Evolutionary conservation across 768 basidiomycete genomes (phyloP).

Genomic region (Nidula microcarpa): DNA sequence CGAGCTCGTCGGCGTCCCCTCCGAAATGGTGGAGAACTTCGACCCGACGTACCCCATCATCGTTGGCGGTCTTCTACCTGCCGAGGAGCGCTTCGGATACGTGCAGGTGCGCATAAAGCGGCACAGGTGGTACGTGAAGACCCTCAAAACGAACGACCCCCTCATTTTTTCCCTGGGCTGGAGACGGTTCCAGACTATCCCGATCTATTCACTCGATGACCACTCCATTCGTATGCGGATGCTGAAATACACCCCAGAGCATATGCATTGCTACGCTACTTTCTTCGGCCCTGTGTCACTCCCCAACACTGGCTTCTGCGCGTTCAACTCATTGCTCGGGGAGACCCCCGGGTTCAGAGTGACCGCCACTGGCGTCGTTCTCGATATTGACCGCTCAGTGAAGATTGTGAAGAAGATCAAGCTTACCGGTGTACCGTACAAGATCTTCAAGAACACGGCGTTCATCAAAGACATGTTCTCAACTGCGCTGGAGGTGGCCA

Average conservation of each 20-base stretch:
- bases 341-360: conserved; percentile 78
- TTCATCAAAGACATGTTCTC: conserved; percentile 98
- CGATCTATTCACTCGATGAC: conserved; percentile 96
- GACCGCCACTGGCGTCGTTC: conserved; percentile 90
- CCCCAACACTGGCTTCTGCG: conserved; percentile 96
- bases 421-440: conserved; percentile 91
- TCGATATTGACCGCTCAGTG: conserved; percentile 87
- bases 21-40: conserved; percentile 91
- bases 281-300: conserved; percentile 92
- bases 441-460: conserved; percentile 99
- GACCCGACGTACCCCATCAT: conserved; percentile 89
- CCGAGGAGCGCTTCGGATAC: conserved; percentile 91
- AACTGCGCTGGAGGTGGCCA: conserved; percentile 90
- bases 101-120: conserved; percentile 95
- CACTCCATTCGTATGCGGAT: conserved; percentile 98
- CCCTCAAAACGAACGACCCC: conserved; percentile 96
- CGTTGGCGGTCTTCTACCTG: conserved; percentile 84
- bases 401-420: conserved; percentile 99
- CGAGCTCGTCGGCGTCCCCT: conserved; percentile 80
- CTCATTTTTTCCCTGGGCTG: conserved; percentile 96
- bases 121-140: conserved; percentile 89
- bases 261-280: conserved; percentile 99
- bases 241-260: conserved; percentile 99
- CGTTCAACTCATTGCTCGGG: conserved; percentile 82
- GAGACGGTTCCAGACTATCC: conserved; percentile 93